phyloP scores from a whole-genome alignment of 257 asterid genomes.

The Linaria vulgaris region DNA sequence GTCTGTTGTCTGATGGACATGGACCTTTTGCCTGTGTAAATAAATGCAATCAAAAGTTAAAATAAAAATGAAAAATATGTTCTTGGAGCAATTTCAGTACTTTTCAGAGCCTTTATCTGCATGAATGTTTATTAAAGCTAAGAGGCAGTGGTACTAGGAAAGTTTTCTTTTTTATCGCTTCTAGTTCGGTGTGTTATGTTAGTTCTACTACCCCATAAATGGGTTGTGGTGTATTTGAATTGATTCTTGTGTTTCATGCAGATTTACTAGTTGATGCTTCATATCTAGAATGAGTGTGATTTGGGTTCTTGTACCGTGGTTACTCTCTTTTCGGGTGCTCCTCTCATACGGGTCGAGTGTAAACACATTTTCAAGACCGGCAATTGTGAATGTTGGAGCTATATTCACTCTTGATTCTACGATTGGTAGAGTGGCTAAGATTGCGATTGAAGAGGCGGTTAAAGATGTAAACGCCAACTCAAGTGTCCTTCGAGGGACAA shows the following conservation, averaged over 20 bases:
- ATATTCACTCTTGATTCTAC: conserved; percentile 65
- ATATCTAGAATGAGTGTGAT: conserved; percentile 46
- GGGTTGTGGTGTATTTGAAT: not conserved
- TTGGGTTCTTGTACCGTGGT: conserved; percentile 38
- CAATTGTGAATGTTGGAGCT: conserved; percentile 69
- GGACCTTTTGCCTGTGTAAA: no score
- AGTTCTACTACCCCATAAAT: not conserved
- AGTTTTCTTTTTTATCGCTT: no score
- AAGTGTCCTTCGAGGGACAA: conserved; percentile 61
- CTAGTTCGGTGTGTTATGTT: no score
- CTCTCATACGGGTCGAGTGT: conserved; percentile 44
- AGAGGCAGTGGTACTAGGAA: no score
- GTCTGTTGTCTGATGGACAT: no score
- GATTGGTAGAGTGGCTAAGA: conserved; percentile 77
- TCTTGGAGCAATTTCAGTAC: no score
- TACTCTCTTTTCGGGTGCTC: conserved; percentile 42
- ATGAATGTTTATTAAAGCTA: no score
- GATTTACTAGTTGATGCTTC: conserved; percentile 24
- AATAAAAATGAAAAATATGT: no score
- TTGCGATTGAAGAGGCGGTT: conserved; percentile 88
- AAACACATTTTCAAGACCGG: conserved; percentile 62
- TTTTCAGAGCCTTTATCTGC: no score
- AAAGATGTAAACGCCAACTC: conserved; percentile 79
- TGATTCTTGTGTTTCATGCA: not conserved
- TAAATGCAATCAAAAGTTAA: no score